Base-by-base conservation (phyloP, 2,329 filamentous ascomycete genomes). In the Talaromyces sp. region DNA sequence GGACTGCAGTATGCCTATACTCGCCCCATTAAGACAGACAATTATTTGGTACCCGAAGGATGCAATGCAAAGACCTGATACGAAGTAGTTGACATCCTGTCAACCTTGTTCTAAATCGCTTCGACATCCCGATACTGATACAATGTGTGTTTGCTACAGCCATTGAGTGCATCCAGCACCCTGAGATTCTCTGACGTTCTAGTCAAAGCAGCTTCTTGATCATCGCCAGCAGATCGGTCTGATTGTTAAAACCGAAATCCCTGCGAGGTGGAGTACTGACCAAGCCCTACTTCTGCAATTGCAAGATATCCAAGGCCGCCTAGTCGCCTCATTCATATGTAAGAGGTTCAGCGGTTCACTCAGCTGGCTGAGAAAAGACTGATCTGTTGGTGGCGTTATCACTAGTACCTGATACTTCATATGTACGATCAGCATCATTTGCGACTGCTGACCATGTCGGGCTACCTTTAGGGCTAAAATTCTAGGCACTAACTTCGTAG, bases 361-460 rank as follows among this genome's bases (percentile, higher is more conserved):
- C 33, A 11, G 31, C 52, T 56, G 33, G n/a, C 33, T 56, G n/a
- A 33, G 31, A 37, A 56, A 45, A 16, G 5, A n/a, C 33, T 35
- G 27, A 47, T 60, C 57, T 45, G 37, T 60, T 60, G 57, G 57
- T 45, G 57, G 57, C 57, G 57, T 49, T 45, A 33, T 33, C 31
- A 35, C 41, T 45, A 60, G 27, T 60, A 33, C 57, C 39, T 45
- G 27, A 45, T 59, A 10, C 37, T 45, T 59, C 24, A 33, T 47
- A 56, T 56, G 52, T 56, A 39, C n/a, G 41, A 60, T 60, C 57
- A 60, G 57, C 41, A 45, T 60, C 39, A 60, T 14, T 33, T 43
- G n/a, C 31, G 43, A 52, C 33, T 37, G 47, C 16, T 39, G 59
- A 50, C 59, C 35, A 24, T 33, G 59, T 37, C 16, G 37, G 37